phyloP scores from a whole-genome alignment of 805 yeast genomes.

The Metschnikowia orientalis region DNA sequence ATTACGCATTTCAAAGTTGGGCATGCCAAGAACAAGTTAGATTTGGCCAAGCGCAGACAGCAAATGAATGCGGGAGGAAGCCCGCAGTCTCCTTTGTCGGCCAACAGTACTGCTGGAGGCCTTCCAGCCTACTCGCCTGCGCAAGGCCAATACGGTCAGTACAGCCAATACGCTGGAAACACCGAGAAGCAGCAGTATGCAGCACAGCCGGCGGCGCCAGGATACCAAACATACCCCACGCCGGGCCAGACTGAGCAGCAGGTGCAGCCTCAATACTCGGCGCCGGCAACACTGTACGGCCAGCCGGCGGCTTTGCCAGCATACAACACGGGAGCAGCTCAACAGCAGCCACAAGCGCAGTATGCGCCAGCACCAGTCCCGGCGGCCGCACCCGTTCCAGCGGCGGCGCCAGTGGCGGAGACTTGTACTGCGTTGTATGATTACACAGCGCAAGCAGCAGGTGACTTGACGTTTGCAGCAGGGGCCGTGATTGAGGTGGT shows the following conservation, averaged over 20 bases:
- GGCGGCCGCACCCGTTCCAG: constrained; percentile 24
- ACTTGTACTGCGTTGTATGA: constrained; percentile 89
- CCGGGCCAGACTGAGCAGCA: constrained; percentile 21
- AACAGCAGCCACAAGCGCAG: constrained; percentile 2
- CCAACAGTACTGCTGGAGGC: constrained; percentile 21
- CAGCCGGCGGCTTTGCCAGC: constrained; percentile 17
- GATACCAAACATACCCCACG: constrained; percentile 12
- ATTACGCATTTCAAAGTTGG: constrained; percentile 87
- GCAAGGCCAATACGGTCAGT: constrained; percentile 17
- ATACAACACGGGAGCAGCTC: constrained; percentile 17
- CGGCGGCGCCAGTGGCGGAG: constrained; percentile 29
- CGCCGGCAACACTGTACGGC: constrained; percentile 20
- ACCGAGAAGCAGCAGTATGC: constrained; percentile 14
- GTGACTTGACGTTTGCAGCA: constrained; percentile 83
- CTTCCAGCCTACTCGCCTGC: constrained; percentile 38
- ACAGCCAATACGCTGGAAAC: constrained; percentile 10
- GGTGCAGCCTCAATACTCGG: constrained; percentile 13
- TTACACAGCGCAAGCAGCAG: constrained; percentile 87
- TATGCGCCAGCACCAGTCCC: constrained; percentile 6
- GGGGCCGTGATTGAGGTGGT: constrained; percentile 83
- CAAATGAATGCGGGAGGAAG: constrained; percentile 40
- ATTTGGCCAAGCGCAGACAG: constrained; percentile 73
- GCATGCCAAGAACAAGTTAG: constrained; percentile 79
- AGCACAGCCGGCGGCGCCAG: constrained; percentile 7
- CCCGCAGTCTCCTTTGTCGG: constrained; percentile 19